Conservation (phyloP, 345 rosid genomes). For the Erysimum cheiranthoides region DNA sequence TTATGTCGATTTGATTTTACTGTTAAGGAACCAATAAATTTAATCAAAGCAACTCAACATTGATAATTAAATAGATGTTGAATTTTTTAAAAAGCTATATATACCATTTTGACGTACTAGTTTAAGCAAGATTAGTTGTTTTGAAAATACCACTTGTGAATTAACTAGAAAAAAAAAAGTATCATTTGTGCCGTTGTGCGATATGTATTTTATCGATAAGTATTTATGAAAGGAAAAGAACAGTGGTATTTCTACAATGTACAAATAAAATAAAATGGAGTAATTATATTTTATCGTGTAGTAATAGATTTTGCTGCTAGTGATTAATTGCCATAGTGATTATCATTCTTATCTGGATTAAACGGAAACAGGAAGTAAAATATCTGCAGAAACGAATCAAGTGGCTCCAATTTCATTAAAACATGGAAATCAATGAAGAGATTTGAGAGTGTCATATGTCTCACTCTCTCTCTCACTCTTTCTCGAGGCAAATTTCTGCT, state of each 20-base stretch:
- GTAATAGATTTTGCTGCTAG: neutral
- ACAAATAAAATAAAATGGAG: too few species aligned
- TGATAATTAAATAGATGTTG: too few species aligned
- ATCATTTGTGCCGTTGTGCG: neutral
- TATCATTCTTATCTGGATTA: neutral
- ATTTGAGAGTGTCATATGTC: constrained; percentile 30
- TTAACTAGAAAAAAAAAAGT: too few species aligned
- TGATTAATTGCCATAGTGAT: neutral
- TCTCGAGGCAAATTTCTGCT: constrained; percentile 46
- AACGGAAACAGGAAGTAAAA: constrained; percentile 18
- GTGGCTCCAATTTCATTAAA: constrained; percentile 6
- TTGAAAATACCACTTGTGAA: neutral
- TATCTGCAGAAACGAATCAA: neutral
- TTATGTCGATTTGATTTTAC: too few species aligned
- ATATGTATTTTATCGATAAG: neutral
- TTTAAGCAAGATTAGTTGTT: neutral
- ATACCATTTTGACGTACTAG: neutral
- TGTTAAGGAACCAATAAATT: neutral
- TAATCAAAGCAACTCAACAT: neutral
- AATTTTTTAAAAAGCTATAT: too few species aligned
- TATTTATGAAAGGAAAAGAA: too few species aligned
- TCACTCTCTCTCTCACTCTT: constrained; percentile 20
- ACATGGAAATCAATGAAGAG: constrained; percentile 40
- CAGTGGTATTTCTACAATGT: neutral
- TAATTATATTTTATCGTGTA: neutral